These are phyloP conservation scores for Ammopiptanthus mongolicus DNA, from an alignment of 306 rosid genomes.

Conservation along the genomic window DNA sequence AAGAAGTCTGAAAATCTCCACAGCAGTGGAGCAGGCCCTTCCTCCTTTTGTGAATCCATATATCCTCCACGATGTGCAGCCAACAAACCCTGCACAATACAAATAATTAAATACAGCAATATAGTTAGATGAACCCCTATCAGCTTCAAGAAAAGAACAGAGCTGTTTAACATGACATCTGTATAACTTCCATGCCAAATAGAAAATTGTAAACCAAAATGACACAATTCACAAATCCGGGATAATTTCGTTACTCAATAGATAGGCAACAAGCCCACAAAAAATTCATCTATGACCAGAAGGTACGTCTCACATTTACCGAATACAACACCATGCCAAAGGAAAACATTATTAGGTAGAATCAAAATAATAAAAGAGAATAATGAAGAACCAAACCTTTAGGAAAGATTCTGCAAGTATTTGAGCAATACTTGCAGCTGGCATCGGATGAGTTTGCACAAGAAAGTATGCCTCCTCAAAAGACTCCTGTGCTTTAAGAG, in stretches of 20 bases:
- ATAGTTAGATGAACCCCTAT: not conserved
- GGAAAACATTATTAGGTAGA: not conserved
- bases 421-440: constrained; percentile 88
- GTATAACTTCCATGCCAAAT: not conserved
- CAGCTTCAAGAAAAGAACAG: not conserved
- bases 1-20: constrained; percentile 98
- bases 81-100: constrained; percentile 64
- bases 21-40: constrained; percentile 93
- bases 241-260: constrained; percentile 2
- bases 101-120: constrained; percentile 9
- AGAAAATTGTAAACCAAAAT: constrained; percentile 2
- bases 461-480: constrained; percentile 89
- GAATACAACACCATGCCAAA: not conserved
- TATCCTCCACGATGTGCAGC: constrained; percentile 99
- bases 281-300: constrained; percentile 2
- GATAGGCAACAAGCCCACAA: not conserved
- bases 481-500: constrained; percentile 96
- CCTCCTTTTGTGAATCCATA: constrained; percentile 94
- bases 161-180: not conserved
- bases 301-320: constrained; percentile 12
- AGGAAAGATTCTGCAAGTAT: constrained; percentile 96
- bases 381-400: constrained; percentile 50
- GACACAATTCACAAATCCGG: constrained; percentile 15
- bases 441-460: constrained; percentile 86
- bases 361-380: not conserved